phyloP scores from a whole-genome alignment of 2,329 filamentous ascomycete species.

The Monosporascus sp. region DNA sequence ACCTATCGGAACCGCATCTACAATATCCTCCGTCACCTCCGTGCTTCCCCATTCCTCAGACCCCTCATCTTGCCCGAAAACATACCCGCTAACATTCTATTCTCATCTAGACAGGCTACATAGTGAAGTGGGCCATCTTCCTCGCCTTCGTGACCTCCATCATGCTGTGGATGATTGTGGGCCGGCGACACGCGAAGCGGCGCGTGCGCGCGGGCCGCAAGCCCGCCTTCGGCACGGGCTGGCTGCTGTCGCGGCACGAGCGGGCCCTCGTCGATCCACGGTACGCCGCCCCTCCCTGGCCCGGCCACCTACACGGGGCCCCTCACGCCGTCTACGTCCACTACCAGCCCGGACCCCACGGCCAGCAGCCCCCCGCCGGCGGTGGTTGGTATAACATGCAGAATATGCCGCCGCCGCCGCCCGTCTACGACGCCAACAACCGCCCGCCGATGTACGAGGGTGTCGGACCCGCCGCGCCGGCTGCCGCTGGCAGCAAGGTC shows the following conservation, averaged over 20 bases:
- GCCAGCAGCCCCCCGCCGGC: neutral
- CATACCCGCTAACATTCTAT: too few species aligned
- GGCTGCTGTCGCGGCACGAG: neutral
- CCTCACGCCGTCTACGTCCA: neutral
- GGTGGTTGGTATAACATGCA: neutral
- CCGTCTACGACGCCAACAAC: neutral
- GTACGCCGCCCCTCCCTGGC: neutral
- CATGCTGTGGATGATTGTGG: neutral
- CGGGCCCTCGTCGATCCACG: neutral
- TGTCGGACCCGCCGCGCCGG: neutral
- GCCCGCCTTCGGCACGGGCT: neutral
- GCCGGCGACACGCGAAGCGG: neutral
- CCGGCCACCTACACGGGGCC: neutral
- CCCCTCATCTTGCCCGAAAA: too few species aligned
- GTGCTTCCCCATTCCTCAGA: too few species aligned
- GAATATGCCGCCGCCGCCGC: neutral
- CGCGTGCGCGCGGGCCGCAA: neutral
- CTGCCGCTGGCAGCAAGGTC: neutral
- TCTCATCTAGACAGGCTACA: neutral
- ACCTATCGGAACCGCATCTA: too few species aligned
- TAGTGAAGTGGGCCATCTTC: neutral
- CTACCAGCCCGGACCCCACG: neutral
- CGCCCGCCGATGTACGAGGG: neutral
- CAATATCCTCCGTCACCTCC: too few species aligned
- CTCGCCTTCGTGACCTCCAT: neutral